phyloP scores from a whole-genome alignment of 2,329 filamentous ascomycete species.

The Chaetomium sp. region DNA sequence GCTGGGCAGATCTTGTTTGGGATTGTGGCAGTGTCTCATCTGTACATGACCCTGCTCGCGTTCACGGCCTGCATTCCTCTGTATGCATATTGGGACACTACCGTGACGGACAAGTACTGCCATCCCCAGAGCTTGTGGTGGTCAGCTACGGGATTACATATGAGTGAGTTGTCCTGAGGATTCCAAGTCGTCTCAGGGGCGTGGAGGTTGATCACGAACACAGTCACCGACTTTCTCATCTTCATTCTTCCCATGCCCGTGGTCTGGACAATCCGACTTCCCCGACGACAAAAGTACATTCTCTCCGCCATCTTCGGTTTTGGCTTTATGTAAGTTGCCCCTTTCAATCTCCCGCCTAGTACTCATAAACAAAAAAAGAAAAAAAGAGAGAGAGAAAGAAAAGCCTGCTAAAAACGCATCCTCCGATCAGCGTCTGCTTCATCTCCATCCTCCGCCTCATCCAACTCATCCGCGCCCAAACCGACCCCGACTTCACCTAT shows the following conservation, averaged over 20 bases:
- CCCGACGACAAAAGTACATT: slow-evolving; percentile 15
- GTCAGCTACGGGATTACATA: slow-evolving; percentile 21
- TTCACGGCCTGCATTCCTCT: slow-evolving; percentile 28
- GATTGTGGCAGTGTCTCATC: slow-evolving; percentile 22
- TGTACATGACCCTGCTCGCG: slow-evolving; percentile 23
- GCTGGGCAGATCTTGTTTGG: slow-evolving; percentile 24
- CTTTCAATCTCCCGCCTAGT: background rate
- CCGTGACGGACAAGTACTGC: slow-evolving; percentile 15
- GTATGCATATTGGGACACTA: slow-evolving; percentile 26
- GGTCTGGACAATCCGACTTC: slow-evolving; percentile 14
- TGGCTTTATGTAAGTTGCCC: slow-evolving; percentile 17
- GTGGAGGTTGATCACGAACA: background rate
- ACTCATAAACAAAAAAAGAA: background rate
- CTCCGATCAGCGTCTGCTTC: slow-evolving; percentile 27
- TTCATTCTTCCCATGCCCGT: slow-evolving; percentile 35
- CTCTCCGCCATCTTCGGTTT: slow-evolving; percentile 18
- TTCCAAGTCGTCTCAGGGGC: too few relatives aligned
- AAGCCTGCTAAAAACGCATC: background rate
- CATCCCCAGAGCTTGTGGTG: slow-evolving; percentile 21
- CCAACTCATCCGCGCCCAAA: slow-evolving; percentile 19
- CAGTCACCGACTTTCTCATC: slow-evolving; percentile 31
- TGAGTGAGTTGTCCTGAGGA: slow-evolving; percentile 7
- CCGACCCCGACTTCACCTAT: slow-evolving; percentile 26
- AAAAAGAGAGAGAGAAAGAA: background rate
- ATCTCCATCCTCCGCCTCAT: slow-evolving; percentile 29